Evolutionary conservation across 208 protist genomes (phyloP).

Genomic region (Vickermania ingenoplastis): DNA sequence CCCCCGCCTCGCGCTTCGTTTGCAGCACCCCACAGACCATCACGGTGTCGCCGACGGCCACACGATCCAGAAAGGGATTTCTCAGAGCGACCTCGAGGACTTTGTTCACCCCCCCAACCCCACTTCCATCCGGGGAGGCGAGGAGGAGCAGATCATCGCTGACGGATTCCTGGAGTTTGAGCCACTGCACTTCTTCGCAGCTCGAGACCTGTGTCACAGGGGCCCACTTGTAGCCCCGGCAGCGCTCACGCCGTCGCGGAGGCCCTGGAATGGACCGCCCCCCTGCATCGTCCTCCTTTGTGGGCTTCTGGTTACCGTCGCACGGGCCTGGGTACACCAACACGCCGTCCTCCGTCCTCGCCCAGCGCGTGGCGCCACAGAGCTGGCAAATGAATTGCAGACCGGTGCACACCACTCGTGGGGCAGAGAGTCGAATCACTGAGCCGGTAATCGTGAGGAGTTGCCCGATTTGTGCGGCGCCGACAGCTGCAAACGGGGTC

Average conservation of each 20-base stretch:
- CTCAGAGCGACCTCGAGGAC: constrained; percentile 78
- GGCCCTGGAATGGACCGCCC: too few relatives aligned
- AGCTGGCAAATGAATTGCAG: constrained; percentile 60
- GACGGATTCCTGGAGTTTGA: constrained; percentile 74
- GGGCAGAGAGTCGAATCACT: constrained; percentile 64
- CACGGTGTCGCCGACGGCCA: constrained; percentile 68
- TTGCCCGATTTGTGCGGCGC: constrained; percentile 55
- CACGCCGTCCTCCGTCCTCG: constrained; percentile 55
- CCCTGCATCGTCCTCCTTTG: too few relatives aligned
- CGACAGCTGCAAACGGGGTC: constrained; percentile 52
- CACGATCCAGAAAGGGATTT: constrained; percentile 43
- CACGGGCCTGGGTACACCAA: constrained; percentile 64
- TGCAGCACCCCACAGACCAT: constrained; percentile 51
- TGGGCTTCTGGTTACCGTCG: constrained; percentile 5
- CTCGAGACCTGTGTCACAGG: constrained; percentile 40
- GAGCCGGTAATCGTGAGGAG: constrained; percentile 70
- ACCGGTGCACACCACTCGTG: constrained; percentile 48
- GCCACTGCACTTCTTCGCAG: constrained; percentile 75
- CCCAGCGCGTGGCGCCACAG: constrained; percentile 37
- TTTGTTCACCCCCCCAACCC: constrained; percentile 40
- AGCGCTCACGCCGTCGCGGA: too few relatives aligned
- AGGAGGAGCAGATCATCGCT: constrained; percentile 3
- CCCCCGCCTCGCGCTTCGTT: constrained; percentile 23
- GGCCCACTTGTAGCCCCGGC: constrained; percentile 63
- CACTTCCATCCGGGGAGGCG: constrained; percentile 5